Evolutionary conservation across 768 basidiomycete genomes (phyloP).

Genomic region (Boletus insuetus): DNA sequence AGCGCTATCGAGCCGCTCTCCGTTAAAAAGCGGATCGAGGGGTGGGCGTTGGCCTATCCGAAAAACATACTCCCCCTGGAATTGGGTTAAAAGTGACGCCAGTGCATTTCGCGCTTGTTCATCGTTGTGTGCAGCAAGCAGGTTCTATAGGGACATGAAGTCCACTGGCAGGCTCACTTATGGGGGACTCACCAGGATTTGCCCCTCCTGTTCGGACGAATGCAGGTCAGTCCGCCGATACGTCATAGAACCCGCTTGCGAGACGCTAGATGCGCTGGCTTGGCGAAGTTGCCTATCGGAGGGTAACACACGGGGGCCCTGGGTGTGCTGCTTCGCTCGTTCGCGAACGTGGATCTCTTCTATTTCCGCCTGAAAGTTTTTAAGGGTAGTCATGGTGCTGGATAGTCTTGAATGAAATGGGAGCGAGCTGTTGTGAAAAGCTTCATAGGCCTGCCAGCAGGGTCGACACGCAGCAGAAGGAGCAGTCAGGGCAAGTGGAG

Average conservation of each 20-base stretch:
- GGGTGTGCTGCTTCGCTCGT: conserved; percentile 55
- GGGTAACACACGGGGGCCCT: conserved; percentile 16
- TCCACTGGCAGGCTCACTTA: not conserved
- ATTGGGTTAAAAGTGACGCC: conserved; percentile 63
- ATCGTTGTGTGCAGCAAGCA: conserved; percentile 42
- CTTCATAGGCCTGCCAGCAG: conserved; percentile 13
- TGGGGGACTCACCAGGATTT: conserved; percentile 13
- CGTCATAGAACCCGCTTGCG: not conserved
- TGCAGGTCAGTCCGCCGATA: not conserved
- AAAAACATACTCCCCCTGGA: conserved; percentile 72
- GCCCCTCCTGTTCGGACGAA: conserved; percentile 17
- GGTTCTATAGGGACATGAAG: conserved; percentile 31
- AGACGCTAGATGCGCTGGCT: conserved; percentile 22
- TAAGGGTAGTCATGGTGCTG: conserved; percentile 30
- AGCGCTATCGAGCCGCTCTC: conserved; percentile 44
- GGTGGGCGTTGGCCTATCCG: conserved; percentile 70
- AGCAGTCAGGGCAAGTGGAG: not conserved
- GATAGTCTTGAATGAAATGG: conserved; percentile 1
- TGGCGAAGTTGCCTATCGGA: conserved; percentile 47
- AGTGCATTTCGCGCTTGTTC: conserved; percentile 62
- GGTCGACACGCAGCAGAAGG: conserved; percentile 2
- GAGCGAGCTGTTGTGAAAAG: not conserved
- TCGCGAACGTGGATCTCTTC: conserved; percentile 73
- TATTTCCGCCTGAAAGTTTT: conserved; percentile 63
- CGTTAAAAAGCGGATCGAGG: conserved; percentile 51